Evolutionary conservation across 2,329 filamentous ascomycete species (phyloP).

Genomic region (Fusarium nematophilum): DNA sequence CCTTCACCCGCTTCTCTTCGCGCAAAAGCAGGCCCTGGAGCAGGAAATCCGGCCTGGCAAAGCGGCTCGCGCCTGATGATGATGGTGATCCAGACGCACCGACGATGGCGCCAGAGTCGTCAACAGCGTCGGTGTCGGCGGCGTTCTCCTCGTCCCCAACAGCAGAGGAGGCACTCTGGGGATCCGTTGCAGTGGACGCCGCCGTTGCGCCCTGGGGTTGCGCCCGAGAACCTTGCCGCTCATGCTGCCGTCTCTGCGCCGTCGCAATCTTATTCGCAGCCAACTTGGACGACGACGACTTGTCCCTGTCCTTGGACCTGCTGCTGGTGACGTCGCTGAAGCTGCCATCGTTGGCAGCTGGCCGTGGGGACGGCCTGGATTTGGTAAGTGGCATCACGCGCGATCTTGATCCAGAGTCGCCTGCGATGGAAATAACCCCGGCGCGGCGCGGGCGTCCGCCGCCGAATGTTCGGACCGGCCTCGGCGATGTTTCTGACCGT

Average conservation of each 20-base stretch:
- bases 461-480: conserved; percentile 21
- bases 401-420: conserved; percentile 3
- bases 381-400: conserved; percentile 40
- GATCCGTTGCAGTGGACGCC: conserved; percentile 6
- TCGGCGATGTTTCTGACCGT: background rate
- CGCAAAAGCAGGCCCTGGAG: conserved; percentile 38
- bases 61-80: conserved; percentile 23
- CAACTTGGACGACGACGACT: background rate
- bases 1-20: conserved; percentile 39
- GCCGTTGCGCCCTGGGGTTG: conserved; percentile 27
- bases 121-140: conserved; percentile 8
- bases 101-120: conserved; percentile 25
- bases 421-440: conserved; percentile 3
- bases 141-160: conserved; percentile 6
- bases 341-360: conserved; percentile 12
- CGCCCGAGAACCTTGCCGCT: conserved; percentile 20
- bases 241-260: conserved; percentile 20
- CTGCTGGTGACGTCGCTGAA: conserved; percentile 26
- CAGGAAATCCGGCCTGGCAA: conserved; percentile 35
- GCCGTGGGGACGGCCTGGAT: conserved; percentile 32
- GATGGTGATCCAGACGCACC: conserved; percentile 5
- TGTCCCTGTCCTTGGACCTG: conserved; percentile 16
- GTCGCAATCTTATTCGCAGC: conserved; percentile 29
- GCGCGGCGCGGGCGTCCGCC: conserved; percentile 27
- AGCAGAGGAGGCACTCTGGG: background rate